Percentiles rank a stretch among this genome's conserved stretches.
These are phyloP conservation scores for Aspergillus flavus DNA, from an alignment of 2,329 filamentous ascomycete species.

Conservation along the genomic window DNA sequence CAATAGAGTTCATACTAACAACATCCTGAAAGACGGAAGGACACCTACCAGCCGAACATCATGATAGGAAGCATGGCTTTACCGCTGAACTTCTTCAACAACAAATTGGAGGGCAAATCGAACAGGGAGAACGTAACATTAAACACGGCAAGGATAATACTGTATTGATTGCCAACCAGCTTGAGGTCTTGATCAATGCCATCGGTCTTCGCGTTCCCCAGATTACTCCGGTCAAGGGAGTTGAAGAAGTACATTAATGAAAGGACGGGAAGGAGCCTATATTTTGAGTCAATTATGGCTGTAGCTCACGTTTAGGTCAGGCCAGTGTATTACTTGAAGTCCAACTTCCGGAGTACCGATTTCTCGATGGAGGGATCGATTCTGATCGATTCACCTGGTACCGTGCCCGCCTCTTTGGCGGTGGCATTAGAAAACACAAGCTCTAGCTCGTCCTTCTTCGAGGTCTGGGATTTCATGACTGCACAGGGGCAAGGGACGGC, in stretches of 20 bases:
- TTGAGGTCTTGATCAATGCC: conserved; percentile 51
- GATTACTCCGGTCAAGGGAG: too few species aligned
- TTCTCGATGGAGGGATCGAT: conserved; percentile 12
- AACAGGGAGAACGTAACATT: conserved; percentile 59
- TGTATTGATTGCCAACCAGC: conserved; percentile 64
- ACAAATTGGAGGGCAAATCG: conserved; percentile 10
- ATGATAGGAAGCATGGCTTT: too few species aligned
- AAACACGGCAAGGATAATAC: conserved; percentile 66
- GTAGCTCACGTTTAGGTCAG: background rate
- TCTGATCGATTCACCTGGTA: background rate
- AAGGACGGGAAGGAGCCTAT: conserved; percentile 9
- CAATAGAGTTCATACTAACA: too few species aligned
- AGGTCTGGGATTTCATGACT: conserved; percentile 1
- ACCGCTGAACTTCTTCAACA: too few species aligned
- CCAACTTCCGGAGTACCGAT: conserved; percentile 14
- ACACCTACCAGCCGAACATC: too few species aligned
- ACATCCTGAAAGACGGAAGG: too few species aligned
- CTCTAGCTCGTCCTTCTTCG: conserved; percentile 10
- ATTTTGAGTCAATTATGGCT: background rate
- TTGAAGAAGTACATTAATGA: conserved; percentile 51
- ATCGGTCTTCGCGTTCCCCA: conserved; percentile 46
- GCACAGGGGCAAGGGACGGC: too few species aligned
- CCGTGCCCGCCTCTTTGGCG: conserved; percentile 2
- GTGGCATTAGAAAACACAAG: background rate
- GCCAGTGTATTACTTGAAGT: conserved; percentile 2